Evolutionary conservation across 192 early-diverging fungal species (phyloP).

Genomic region (Phlyctochytrium bullatum): DNA sequence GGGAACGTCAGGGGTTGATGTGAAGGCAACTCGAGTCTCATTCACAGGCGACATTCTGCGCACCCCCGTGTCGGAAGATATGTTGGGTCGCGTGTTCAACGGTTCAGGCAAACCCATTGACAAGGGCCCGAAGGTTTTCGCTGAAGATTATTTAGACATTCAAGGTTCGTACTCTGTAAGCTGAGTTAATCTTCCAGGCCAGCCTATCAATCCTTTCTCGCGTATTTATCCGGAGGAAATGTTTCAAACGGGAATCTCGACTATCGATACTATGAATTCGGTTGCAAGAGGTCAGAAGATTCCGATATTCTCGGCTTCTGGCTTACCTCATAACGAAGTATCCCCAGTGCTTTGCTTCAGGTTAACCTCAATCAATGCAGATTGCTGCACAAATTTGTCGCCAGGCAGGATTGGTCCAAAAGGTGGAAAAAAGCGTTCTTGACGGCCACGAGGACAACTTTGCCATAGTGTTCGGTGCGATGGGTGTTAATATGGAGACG

Average conservation of each 20-base stretch:
- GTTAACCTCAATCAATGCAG: constrained; percentile 35
- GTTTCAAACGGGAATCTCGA: constrained; percentile 99
- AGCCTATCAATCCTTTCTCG: constrained; percentile 98
- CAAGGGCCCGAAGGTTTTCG: constrained; percentile 99
- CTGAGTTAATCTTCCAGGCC: constrained; percentile 44
- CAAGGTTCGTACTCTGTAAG: constrained; percentile 53
- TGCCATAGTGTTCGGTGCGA: constrained; percentile 98
- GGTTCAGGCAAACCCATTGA: constrained; percentile 99
- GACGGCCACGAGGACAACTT: constrained; percentile 99
- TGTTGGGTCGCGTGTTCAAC: constrained; percentile 99
- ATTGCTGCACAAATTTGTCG: constrained; percentile 99
- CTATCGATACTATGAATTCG: constrained; percentile 99
- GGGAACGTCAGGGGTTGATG: constrained; percentile 94
- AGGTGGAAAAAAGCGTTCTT: constrained; percentile 85
- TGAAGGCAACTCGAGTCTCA: constrained; percentile 91
- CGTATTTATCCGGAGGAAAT: constrained; percentile 99
- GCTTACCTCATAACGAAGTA: constrained; percentile 97
- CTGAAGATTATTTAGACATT: constrained; percentile 98
- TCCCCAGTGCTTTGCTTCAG: constrained; percentile 1
- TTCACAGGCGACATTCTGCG: constrained; percentile 95
- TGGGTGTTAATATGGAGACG: constrained; percentile 99
- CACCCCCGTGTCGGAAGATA: constrained; percentile 98
- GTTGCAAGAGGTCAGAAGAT: constrained; percentile 99
- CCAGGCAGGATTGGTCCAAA: constrained; percentile 95
- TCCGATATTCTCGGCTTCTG: constrained; percentile 98